These are phyloP conservation scores for Suillus spraguei DNA, from an alignment of 768 basidiomycete species.

Conservation along the genomic window DNA sequence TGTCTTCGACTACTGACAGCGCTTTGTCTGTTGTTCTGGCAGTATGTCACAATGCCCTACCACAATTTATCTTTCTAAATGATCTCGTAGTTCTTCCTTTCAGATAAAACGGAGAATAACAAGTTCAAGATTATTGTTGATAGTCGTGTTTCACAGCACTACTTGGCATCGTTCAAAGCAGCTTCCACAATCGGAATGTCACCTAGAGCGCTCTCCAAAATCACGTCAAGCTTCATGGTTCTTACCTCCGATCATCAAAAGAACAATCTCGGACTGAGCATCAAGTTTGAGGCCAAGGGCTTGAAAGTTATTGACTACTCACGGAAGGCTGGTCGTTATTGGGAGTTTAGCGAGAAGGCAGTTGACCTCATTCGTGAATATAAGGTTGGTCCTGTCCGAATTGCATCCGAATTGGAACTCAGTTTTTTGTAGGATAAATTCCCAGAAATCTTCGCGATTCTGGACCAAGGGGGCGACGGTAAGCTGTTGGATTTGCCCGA, in stretches of 20 bases:
- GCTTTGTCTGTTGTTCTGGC: conserved; percentile 84
- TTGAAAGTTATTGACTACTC: conserved; percentile 94
- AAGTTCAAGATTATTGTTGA: conserved; percentile 73
- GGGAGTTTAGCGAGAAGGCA: conserved; percentile 94
- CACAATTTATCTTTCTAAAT: conserved; percentile 8
- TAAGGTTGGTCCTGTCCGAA: conserved; percentile 47
- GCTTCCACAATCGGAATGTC: conserved; percentile 75
- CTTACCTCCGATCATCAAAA: conserved; percentile 74
- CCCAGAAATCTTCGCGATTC: conserved; percentile 77
- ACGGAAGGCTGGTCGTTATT: conserved; percentile 76
- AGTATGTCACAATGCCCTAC: conserved; percentile 43
- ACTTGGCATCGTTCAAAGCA: conserved; percentile 79
- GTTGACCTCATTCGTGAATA: conserved; percentile 82
- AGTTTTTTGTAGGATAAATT: conserved; percentile 56
- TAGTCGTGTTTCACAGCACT: conserved; percentile 51
- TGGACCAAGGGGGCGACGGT: conserved; percentile 80
- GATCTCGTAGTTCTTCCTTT: conserved; percentile 74
- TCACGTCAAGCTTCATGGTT: conserved; percentile 94
- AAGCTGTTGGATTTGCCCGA: conserved; percentile 1
- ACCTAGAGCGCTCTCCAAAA: conserved; percentile 80
- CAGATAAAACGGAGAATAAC: conserved; percentile 78
- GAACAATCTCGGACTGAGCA: conserved; percentile 87
- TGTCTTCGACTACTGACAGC: conserved; percentile 68
- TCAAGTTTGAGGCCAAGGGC: conserved; percentile 95
- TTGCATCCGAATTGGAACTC: not conserved